Base-by-base conservation (phyloP, 2,329 filamentous ascomycete species). In the Xylaria sp. region DNA sequence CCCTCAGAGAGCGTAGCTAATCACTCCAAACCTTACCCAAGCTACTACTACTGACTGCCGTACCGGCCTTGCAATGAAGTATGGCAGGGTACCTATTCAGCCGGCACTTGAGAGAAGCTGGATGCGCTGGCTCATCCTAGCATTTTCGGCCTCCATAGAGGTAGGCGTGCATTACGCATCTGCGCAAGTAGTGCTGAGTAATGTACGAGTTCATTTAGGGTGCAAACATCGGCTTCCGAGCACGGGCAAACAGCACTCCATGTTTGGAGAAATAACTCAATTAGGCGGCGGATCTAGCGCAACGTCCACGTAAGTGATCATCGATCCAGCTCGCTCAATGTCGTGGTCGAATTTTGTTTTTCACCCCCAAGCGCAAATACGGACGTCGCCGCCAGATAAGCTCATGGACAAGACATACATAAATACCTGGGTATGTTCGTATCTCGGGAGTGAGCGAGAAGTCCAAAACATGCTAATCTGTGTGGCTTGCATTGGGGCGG, bases 401-500 rank as follows among this genome's bases (percentile, higher is more conserved):
- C 21, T 33, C 33, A 61, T 19, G 15, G 14, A 35, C 38, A 52
- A 52, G 35, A 52, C 37, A 52, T 42, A 37, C 17, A 46, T 33
- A 28, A n/a, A n/a, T n/a, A n/a, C n/a, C 8, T 15, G 19, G n/a
- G n/a, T 43, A 9, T 12, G 7, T 42, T 55, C 56, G 60, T 63
- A 55, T 55, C 37, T 55, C 60, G 51, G 51, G 14, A 63, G 37
- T 15, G 31, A 25, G 49, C 37, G 49, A 45, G 38, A 43, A 43
- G 7, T 23, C 17, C 23, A 57, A 52, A 51, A 31, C 28, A 37
- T 11, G 15, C 37, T n/a, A 42, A 47, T 33, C 50, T 35, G 37
- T 40, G 60, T 60, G 60, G 60, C 60, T 51, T 60, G 56, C 60
- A 60, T 56, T 23, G 28, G 46, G n/a, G 43, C 23, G 11, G 15